Evolutionary conservation across 148 eudicot genomes (phyloP).

Genomic region (Silene uniflora): DNA sequence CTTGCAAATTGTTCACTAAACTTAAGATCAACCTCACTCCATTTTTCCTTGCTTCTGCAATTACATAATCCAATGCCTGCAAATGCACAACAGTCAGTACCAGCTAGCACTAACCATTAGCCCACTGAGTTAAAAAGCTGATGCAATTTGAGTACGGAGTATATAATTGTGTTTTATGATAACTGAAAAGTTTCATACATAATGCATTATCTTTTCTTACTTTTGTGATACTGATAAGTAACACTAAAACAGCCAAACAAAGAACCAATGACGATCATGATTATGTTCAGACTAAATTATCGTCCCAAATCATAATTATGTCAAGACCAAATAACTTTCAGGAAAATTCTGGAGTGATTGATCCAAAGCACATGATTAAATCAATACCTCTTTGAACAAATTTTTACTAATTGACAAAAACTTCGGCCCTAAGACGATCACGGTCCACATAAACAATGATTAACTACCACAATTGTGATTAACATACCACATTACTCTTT

Average conservation of each 20-base stretch:
- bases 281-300: neutral
- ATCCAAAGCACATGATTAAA: too few relatives aligned
- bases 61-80: slow-evolving; percentile 90
- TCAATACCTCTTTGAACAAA: too few relatives aligned
- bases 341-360: too few relatives aligned
- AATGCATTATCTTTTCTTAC: neutral
- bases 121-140: neutral
- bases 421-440: too few relatives aligned
- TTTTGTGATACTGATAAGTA: neutral
- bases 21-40: slow-evolving; percentile 70
- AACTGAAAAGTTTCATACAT: neutral
- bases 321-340: neutral
- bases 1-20: slow-evolving; percentile 80
- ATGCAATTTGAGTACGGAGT: neutral
- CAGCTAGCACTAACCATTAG: neutral
- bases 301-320: slow-evolving; percentile 1
- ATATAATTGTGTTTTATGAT: slow-evolving; percentile 3
- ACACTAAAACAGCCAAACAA: neutral
- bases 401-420: too few relatives aligned
- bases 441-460: too few relatives aligned
- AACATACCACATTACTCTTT: neutral
- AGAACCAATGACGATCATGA: neutral
- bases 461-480: too few relatives aligned
- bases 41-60: slow-evolving; percentile 70
- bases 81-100: slow-evolving; percentile 19